Base-by-base conservation (phyloP, 306 rosid genomes). In the Ormosia emarginata region DNA sequence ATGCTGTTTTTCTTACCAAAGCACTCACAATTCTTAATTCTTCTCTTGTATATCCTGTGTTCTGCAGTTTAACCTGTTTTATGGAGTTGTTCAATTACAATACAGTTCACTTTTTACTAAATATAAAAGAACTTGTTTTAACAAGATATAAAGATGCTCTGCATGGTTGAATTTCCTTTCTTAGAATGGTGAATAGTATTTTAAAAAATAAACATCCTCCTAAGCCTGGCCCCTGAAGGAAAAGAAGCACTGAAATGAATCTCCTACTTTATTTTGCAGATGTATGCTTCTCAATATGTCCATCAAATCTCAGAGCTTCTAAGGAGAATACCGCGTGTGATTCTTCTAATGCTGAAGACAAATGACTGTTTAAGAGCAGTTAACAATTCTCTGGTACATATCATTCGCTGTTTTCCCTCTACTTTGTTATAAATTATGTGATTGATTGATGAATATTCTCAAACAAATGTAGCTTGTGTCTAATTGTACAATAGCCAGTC, bases 301-400 rank as follows among this genome's bases (percentile, higher is more conserved):
- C 75, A 92, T 73, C 91, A 95, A 88, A 95, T 95, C 75, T 87
- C 99, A 3, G 98, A 95, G 89, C 99, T 95, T 77, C 86, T 95
- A 10, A 86, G 96, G 89, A 92, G 96, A 90, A 72, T 95, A 58
- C 99, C 99, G 0, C 97, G 97, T 37, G 99, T 88, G 67, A 92
- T 95, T 85, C 91, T 95, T 81, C 85, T 95, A 77, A 92, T 95
- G 99, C 89, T 95, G 91, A 95, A 95, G 89, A 95, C 99, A 67
- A 95, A 95, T 85, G 99, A 95, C 79, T 95, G 99, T 83, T 87
- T 95, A 82, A 89, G 98, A 75, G 84, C 99, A 40, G 99, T 95
- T 79, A 95, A 90, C 85, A 93, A 90, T 69, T 34, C 86, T 65
- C 89, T 95, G 99, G 99, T 95, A 93, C 82, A 32, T 39, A 33